phyloP scores from a whole-genome alignment of 176 grass and related monocot species.

The Tillandsia leiboldiana region DNA sequence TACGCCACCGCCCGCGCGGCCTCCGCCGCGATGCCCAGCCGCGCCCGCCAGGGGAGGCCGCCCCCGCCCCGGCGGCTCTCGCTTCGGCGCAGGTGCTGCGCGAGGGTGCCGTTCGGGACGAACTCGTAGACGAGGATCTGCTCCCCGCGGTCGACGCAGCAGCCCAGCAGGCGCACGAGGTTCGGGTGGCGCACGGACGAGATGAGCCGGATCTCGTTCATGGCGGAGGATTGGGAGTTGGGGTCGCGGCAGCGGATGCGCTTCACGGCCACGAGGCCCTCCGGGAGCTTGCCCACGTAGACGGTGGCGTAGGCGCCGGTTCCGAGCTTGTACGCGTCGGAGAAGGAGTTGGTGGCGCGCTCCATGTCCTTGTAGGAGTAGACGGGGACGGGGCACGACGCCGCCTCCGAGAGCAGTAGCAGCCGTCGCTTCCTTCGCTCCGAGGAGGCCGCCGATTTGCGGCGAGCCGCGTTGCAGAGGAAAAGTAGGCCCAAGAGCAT shows the following conservation, averaged over 20 bases:
- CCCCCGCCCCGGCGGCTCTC: not conserved
- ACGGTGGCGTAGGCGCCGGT: constrained; percentile 79
- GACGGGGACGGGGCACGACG: constrained; percentile 43
- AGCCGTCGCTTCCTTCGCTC: constrained; percentile 11
- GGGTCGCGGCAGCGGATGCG: constrained; percentile 37
- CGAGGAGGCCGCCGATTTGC: not conserved
- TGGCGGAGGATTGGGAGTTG: constrained; percentile 14
- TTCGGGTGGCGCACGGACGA: constrained; percentile 74
- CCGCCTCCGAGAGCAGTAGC: constrained; percentile 41
- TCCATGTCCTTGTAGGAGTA: constrained; percentile 67
- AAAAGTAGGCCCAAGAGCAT: constrained; percentile 13
- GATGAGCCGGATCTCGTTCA: constrained; percentile 84
- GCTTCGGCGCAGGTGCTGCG: constrained; percentile 40
- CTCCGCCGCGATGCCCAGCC: constrained; percentile 48
- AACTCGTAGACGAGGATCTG: constrained; percentile 90
- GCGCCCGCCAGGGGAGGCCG: constrained; percentile 35
- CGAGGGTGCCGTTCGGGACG: constrained; percentile 74
- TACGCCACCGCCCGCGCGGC: constrained; percentile 54
- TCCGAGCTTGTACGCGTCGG: constrained; percentile 60
- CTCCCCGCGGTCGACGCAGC: constrained; percentile 80
- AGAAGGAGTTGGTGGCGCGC: constrained; percentile 68
- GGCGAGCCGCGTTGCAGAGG: constrained; percentile 19
- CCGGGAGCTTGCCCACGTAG: constrained; percentile 61
- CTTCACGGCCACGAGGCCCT: constrained; percentile 71
- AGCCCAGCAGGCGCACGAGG: constrained; percentile 77